These are phyloP conservation scores for Torrubiellomyces zombiae DNA, from an alignment of 2,329 filamentous ascomycete genomes.

Conservation along the genomic window DNA sequence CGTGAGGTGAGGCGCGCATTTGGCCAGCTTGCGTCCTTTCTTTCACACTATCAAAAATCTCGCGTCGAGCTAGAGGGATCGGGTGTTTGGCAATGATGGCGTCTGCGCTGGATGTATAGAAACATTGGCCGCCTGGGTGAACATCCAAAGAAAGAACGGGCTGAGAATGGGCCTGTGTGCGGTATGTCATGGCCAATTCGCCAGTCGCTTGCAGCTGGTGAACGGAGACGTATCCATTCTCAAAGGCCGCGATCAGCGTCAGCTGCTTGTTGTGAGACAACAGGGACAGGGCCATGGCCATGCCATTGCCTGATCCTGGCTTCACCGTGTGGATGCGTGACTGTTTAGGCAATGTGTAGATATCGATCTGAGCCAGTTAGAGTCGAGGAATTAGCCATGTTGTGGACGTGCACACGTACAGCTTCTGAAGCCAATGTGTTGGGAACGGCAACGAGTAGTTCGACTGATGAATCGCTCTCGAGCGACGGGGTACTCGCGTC, in stretches of 20 bases:
- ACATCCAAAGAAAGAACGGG: constrained; percentile 63
- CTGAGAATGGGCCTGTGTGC: constrained; percentile 53
- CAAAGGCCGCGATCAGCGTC: constrained; percentile 61
- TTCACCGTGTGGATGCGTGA: constrained; percentile 44
- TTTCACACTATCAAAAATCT: constrained; percentile 6
- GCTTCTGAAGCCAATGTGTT: constrained; percentile 59
- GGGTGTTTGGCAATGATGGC: constrained; percentile 62
- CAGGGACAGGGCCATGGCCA: constrained; percentile 73
- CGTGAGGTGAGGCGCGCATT: too few species aligned
- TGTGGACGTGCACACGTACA: constrained; percentile 29
- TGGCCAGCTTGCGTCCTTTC: constrained; percentile 3
- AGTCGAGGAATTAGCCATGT: too few species aligned
- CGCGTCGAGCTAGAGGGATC: constrained; percentile 25
- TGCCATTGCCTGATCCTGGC: constrained; percentile 42
- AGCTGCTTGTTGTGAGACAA: constrained; percentile 34
- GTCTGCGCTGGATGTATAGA: constrained; percentile 72
- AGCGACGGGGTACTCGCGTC: constrained; percentile 8
- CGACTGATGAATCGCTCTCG: constrained; percentile 11
- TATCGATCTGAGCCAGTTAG: constrained; percentile 43
- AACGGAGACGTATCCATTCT: constrained; percentile 62
- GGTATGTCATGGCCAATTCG: constrained; percentile 40
- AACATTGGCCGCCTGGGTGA: constrained; percentile 33
- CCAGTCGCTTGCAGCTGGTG: constrained; percentile 30
- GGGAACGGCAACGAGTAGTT: constrained; percentile 61
- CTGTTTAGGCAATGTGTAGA: constrained; percentile 68